Conservation (phyloP, 2,329 filamentous ascomycete genomes). For the Fusarium succisae region DNA sequence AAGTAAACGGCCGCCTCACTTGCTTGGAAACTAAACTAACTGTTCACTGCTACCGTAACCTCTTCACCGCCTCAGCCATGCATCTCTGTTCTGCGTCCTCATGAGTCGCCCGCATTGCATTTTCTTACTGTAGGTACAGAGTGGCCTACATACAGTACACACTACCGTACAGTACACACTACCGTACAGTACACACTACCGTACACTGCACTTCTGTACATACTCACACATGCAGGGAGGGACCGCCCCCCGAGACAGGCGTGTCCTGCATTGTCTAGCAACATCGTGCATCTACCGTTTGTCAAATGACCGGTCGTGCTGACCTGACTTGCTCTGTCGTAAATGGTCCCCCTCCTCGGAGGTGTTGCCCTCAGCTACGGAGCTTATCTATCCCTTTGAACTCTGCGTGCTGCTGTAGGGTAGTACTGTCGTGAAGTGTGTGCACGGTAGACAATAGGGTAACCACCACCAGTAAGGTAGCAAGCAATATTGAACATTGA, state of each 20-base stretch:
- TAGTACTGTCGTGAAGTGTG: not conserved
- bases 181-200: conserved; percentile 1
- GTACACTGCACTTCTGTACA: not conserved
- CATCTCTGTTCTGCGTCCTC: conserved; percentile 19
- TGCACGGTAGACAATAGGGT: conserved; percentile 12
- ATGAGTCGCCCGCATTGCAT: conserved; percentile 5
- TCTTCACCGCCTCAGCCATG: conserved; percentile 32
- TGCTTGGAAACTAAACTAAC: not conserved
- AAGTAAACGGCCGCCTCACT: not conserved
- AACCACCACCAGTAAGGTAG: not conserved
- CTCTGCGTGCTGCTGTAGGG: not conserved
- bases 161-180: not conserved
- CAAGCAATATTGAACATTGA: not conserved
- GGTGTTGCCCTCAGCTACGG: not conserved
- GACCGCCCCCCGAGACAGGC: conserved; percentile 4
- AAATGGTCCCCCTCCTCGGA: conserved; percentile 13
- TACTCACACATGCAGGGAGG: conserved; percentile 1
- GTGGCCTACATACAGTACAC: conserved; percentile 5
- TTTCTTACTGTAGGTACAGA: conserved; percentile 18
- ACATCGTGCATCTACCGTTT: conserved; percentile 13
- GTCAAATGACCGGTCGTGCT: conserved; percentile 14
- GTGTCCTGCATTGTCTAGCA: conserved; percentile 16
- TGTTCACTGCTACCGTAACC: conserved; percentile 4
- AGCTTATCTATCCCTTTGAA: conserved; percentile 14
- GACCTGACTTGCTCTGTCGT: not conserved